These are phyloP conservation scores for Clonostachys chloroleuca DNA, from an alignment of 2,329 filamentous ascomycete species.

Conservation along the genomic window DNA sequence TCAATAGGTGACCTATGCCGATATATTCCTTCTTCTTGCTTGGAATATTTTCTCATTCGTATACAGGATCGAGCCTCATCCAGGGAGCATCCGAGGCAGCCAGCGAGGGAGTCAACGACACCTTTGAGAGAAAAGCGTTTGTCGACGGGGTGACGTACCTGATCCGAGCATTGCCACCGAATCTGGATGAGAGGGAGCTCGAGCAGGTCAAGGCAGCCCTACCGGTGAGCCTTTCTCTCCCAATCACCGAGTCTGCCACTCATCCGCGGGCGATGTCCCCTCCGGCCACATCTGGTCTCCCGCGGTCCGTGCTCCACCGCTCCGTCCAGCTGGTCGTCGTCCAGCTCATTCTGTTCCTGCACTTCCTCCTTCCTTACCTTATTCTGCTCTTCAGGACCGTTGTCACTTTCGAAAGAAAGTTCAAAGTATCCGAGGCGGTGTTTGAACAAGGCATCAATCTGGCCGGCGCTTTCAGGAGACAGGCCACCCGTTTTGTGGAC, in stretches of 20 bases:
- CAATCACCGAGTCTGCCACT: neutral
- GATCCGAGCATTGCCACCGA: slow-evolving; percentile 54
- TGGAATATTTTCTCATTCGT: neutral
- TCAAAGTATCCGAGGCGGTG: slow-evolving; percentile 69
- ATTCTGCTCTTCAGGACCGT: slow-evolving; percentile 46
- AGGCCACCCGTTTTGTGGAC: slow-evolving; percentile 53
- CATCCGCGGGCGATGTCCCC: neutral
- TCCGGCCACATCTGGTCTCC: neutral
- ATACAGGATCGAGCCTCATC: slow-evolving; percentile 16
- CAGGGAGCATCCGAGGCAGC: slow-evolving; percentile 18
- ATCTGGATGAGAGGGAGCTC: slow-evolving; percentile 51
- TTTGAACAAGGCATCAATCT: slow-evolving; percentile 60
- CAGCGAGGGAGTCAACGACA: slow-evolving; percentile 11
- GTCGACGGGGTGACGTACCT: slow-evolving; percentile 60
- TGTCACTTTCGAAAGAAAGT: slow-evolving; percentile 61
- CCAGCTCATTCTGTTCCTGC: slow-evolving; percentile 52
- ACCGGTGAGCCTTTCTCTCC: slow-evolving; percentile 10
- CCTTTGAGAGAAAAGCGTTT: slow-evolving; percentile 54
- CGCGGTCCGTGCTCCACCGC: slow-evolving; percentile 52
- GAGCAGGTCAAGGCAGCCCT: slow-evolving; percentile 22
- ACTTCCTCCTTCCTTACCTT: slow-evolving; percentile 58
- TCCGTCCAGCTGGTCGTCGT: slow-evolving; percentile 51
- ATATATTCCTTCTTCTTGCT: neutral
- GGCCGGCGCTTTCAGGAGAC: slow-evolving; percentile 46
- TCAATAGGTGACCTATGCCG: no score